phyloP scores from a whole-genome alignment of 352 stramenopile genomes.

The Globisporangium echinulatum region DNA sequence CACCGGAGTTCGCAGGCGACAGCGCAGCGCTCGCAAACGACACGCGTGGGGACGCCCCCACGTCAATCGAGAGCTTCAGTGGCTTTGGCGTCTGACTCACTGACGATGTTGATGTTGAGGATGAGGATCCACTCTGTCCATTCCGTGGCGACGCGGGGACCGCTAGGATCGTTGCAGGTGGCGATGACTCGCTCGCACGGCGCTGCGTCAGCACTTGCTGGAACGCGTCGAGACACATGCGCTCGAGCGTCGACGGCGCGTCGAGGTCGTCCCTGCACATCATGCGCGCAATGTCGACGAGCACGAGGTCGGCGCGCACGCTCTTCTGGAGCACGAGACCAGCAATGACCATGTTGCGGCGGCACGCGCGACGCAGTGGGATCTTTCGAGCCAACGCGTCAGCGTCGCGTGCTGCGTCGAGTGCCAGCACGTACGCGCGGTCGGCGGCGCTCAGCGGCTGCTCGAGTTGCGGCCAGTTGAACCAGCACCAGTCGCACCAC shows the following conservation, averaged over 20 bases:
- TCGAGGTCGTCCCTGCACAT: conserved; percentile 85
- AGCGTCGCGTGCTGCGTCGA: conserved; percentile 52
- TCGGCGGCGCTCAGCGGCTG: conserved; percentile 60
- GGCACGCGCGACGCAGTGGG: conserved; percentile 59
- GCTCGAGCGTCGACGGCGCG: conserved; percentile 53
- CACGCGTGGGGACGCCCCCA: conserved; percentile 18
- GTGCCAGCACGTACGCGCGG: conserved; percentile 49
- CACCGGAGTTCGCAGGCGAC: conserved; percentile 36
- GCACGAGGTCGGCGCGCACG: conserved; percentile 47
- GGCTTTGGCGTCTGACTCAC: conserved; percentile 14
- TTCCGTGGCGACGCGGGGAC: no score
- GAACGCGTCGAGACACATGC: conserved; percentile 64
- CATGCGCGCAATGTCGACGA: conserved; percentile 74
- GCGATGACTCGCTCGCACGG: not conserved
- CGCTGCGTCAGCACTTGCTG: conserved; percentile 37
- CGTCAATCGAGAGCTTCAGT: conserved; percentile 52
- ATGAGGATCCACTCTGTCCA: not conserved
- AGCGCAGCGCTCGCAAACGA: conserved; percentile 8
- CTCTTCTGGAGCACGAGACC: conserved; percentile 75
- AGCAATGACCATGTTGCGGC: conserved; percentile 78
- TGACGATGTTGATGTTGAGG: conserved; percentile 3
- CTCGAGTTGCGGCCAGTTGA: conserved; percentile 93
- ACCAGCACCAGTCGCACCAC: conserved; percentile 99
- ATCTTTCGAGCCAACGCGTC: conserved; percentile 61
- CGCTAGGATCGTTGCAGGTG: not conserved